Base-by-base conservation (phyloP, 2,329 filamentous ascomycete species). In the Nemania diffusa region DNA sequence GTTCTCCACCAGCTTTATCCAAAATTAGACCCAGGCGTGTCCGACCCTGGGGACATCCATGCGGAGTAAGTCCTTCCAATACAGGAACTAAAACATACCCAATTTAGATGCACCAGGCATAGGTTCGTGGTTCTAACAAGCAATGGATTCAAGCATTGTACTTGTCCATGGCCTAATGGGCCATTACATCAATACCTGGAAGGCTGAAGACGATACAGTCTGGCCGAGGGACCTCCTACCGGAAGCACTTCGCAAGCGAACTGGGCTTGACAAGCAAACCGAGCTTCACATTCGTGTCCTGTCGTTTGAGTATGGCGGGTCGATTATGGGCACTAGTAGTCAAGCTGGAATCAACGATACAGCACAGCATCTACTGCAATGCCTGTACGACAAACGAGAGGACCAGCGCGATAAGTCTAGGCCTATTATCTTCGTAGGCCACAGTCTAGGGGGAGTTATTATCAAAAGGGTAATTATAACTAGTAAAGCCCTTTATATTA, bases 191-290 rank as follows among this genome's bases (percentile, higher is more conserved):
- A 7, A 26, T 6, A 60, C 57, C 32, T 60, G 57, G 57, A 20
- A 60, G 20, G 46, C 48, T 2, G 29, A 27, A 27, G 57, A 60
- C n/a, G n/a, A 32, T 2, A 60, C 57, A 52, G 57, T 60, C 22
- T 60, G 57, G 57, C 57, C 57, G 15, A 60, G 15, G 22, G 46
- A 60, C 8, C 57, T 60, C 32, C 24, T 60, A 29, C 57, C 57
- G 8, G 20, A 34, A 26, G 7, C 9, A 1, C 50, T 52, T 26
- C 5, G 13, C 5, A 29, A 34, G n/a, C n/a, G n/a, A n/a, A n/a
- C n/a, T n/a, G n/a, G n/a, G n/a, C n/a, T n/a, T n/a, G n/a, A n/a
- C n/a, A n/a, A n/a, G n/a, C n/a, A n/a, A n/a, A 34, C 13, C 5
- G 6, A 52, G 1, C 32, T 22, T 22, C 6, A 24, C n/a, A 22